A percentile compares a stretch with the other conserved stretches of the same genome.
phyloP scores from a whole-genome alignment of 2,329 filamentous ascomycete genomes.

The Colletotrichum camelliae region DNA sequence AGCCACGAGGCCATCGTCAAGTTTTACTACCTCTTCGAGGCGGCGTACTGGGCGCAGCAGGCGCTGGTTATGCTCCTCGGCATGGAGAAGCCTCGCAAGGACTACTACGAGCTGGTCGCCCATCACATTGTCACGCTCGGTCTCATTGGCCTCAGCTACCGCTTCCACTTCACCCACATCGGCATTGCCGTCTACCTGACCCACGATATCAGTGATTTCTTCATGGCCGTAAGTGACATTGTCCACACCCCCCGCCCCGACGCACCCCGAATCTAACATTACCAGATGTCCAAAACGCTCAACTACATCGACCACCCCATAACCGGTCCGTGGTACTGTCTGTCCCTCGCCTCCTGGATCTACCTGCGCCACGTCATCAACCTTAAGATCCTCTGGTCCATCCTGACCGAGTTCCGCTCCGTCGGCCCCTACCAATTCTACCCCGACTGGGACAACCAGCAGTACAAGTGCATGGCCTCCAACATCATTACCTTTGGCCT shows the following conservation, averaged over 20 bases:
- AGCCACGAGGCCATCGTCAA: slow-evolving; percentile 72
- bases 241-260: not conserved
- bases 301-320: slow-evolving; percentile 72
- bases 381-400: slow-evolving; percentile 62
- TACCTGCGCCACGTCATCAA: slow-evolving; percentile 76
- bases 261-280: not conserved
- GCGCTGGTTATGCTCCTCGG: slow-evolving; percentile 71
- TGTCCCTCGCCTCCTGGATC: slow-evolving; percentile 72
- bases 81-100: slow-evolving; percentile 75
- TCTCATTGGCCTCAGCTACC: slow-evolving; percentile 72
- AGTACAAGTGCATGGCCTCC: slow-evolving; percentile 63
- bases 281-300: slow-evolving; percentile 69
- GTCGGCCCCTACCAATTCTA: slow-evolving; percentile 60
- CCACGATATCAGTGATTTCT: slow-evolving; percentile 78
- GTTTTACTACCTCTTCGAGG: slow-evolving; percentile 77
- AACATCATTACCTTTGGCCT: slow-evolving; percentile 59
- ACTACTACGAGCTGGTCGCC: slow-evolving; percentile 75
- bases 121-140: slow-evolving; percentile 75
- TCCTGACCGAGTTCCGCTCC: slow-evolving; percentile 61
- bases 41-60: slow-evolving; percentile 78
- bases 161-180: slow-evolving; percentile 80
- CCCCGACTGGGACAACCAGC: slow-evolving; percentile 61
- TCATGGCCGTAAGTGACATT: slow-evolving; percentile 66
- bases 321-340: slow-evolving; percentile 67
- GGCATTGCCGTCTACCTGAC: slow-evolving; percentile 77